phyloP scores from a whole-genome alignment of 169 alveolate species.

The Plasmodium gaboni region DNA sequence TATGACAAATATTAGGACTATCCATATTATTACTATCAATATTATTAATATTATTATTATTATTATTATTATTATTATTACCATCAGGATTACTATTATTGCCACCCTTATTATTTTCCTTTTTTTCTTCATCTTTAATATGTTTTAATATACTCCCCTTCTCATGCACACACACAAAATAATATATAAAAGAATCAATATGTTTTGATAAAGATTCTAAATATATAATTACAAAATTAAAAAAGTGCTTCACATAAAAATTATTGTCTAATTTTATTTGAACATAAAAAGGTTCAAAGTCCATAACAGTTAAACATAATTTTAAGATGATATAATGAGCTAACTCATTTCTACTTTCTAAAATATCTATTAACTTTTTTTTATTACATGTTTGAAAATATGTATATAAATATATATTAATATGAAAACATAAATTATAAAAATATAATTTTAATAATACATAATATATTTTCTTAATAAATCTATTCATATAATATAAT shows the following conservation, averaged over 20 bases:
- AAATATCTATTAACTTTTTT: constrained; percentile 20
- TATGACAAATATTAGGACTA: no score
- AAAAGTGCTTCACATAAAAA: constrained; percentile 50
- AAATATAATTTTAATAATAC: constrained; percentile 11
- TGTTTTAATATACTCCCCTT: background rate
- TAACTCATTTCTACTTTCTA: constrained; percentile 44
- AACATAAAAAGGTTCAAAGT: constrained; percentile 41
- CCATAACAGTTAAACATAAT: constrained; percentile 62
- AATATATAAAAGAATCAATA: constrained; percentile 11
- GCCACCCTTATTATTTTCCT: background rate
- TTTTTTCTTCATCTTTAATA: background rate
- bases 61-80: no score
- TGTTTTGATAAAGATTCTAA: constrained; percentile 19
- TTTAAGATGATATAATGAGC: constrained; percentile 37
- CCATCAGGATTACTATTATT: no score
- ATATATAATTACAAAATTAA: constrained; percentile 61
- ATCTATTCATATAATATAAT: constrained; percentile 3
- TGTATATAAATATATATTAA: background rate
- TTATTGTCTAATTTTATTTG: constrained; percentile 1
- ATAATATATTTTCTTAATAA: constrained; percentile 19
- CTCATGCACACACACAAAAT: constrained; percentile 52
- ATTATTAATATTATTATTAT: no score
- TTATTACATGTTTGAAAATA: constrained; percentile 38
- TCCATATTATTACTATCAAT: no score
- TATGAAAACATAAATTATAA: constrained; percentile 42